Evolutionary conservation across 148 eudicot species (phyloP).

Genomic region (Chenopodium formosanum): DNA sequence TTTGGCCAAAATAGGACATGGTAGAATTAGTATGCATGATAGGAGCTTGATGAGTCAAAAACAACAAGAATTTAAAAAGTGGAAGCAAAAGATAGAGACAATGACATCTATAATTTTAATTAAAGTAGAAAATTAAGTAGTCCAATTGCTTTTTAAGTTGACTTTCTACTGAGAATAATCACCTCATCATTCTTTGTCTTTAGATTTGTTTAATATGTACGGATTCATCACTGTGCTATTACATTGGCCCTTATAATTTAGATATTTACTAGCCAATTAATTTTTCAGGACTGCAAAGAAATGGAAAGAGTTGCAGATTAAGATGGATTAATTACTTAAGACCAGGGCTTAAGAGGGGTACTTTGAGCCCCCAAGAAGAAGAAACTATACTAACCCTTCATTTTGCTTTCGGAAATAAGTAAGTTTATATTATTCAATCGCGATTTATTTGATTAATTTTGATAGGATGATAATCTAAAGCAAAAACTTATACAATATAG

Average conservation of each 20-base stretch:
- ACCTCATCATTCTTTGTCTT: slow-evolving; percentile 13
- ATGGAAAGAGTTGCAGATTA: slow-evolving; percentile 87
- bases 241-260: too few species aligned
- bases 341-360: slow-evolving; percentile 78
- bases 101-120: neutral
- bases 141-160: slow-evolving; percentile 11
- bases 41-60: neutral
- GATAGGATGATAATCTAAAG: too few species aligned
- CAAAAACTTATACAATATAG: too few species aligned
- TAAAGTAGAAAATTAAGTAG: neutral
- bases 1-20: neutral
- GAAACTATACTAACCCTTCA: slow-evolving; percentile 59
- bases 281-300: slow-evolving; percentile 59
- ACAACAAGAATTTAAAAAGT: slow-evolving; percentile 8
- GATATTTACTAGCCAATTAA: neutral
- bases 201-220: neutral
- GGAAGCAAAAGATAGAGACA: slow-evolving; percentile 32
- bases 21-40: slow-evolving; percentile 12
- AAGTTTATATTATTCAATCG: slow-evolving; percentile 26
- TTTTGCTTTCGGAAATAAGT: slow-evolving; percentile 77
- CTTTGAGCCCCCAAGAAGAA: slow-evolving; percentile 59
- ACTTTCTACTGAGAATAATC: slow-evolving; percentile 14
- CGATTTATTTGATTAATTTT: too few species aligned
- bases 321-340: slow-evolving; percentile 87
- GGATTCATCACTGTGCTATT: neutral